phyloP scores from a whole-genome alignment of 139 green algal species.

The Limnomonas spitsbergensis region DNA sequence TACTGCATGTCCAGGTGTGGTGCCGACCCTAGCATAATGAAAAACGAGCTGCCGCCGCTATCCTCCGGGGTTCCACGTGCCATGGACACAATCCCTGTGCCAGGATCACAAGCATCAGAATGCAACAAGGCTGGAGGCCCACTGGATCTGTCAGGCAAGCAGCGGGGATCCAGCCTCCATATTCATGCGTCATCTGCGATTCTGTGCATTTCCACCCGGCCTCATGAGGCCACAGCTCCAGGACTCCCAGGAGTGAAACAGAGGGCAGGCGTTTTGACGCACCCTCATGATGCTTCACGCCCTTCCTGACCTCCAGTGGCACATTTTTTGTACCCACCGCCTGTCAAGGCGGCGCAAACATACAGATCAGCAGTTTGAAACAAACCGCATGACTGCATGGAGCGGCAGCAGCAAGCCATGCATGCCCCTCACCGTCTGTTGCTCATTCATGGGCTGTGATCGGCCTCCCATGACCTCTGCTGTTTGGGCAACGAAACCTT shows the following conservation, averaged over 20 bases:
- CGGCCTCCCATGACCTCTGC: conserved; percentile 62
- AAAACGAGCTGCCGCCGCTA: conserved; percentile 70
- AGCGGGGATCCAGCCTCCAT: no score
- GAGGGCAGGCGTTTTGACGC: no score
- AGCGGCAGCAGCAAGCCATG: conserved; percentile 13
- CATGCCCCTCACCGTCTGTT: neutral
- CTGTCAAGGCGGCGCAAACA: no score
- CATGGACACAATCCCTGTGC: conserved; percentile 74
- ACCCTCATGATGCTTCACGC: conserved; percentile 60
- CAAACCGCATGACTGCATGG: neutral
- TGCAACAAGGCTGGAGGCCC: no score
- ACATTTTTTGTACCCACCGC: conserved; percentile 63
- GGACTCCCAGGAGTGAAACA: no score
- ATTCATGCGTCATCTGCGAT: no score
- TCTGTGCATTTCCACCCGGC: no score
- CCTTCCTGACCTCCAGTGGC: conserved; percentile 69
- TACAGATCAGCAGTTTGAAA: neutral
- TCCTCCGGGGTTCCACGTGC: conserved; percentile 64
- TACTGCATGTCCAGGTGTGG: conserved; percentile 80
- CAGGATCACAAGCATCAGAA: neutral
- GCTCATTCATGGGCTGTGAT: conserved; percentile 2
- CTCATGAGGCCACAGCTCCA: no score
- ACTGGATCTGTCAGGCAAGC: no score
- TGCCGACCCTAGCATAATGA: conserved; percentile 74
- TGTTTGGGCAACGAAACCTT: conserved; percentile 88